Conservation (phyloP, 495 filamentous ascomycete genomes). For the Lasiosphaeris hirsuta region DNA sequence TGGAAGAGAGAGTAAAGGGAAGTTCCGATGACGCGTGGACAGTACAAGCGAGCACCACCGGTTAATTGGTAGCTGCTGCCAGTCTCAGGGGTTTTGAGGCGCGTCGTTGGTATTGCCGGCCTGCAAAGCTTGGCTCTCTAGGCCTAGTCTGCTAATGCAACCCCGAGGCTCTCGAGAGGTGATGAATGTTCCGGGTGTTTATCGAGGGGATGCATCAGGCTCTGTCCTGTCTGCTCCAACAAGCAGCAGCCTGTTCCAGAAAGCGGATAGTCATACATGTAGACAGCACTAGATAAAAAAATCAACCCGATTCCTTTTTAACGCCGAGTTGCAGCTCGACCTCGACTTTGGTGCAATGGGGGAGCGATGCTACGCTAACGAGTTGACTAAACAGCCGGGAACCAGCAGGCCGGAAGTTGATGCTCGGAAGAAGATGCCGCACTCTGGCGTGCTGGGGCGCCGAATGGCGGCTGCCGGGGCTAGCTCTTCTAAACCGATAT, state of each 20-base stretch:
- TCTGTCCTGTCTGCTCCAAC: too few species aligned
- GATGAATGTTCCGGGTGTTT: too few species aligned
- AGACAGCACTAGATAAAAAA: too few species aligned
- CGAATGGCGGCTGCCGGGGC: too few species aligned
- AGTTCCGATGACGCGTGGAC: constrained; percentile 7
- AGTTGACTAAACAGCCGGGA: constrained; percentile 8
- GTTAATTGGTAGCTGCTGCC: not conserved
- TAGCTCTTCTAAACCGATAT: too few species aligned
- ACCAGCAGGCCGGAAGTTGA: not conserved
- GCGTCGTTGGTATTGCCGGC: constrained; percentile 7
- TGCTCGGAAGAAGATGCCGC: constrained; percentile 7
- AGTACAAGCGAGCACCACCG: not conserved
- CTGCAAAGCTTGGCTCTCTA: not conserved
- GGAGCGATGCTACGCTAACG: not conserved
- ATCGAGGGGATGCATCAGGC: too few species aligned
- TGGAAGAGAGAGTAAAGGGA: not conserved
- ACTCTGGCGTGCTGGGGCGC: not conserved
- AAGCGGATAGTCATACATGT: too few species aligned
- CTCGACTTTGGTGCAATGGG: too few species aligned
- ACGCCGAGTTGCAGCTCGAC: too few species aligned
- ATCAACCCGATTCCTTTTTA: too few species aligned
- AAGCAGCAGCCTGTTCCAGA: too few species aligned
- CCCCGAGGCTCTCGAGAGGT: too few species aligned
- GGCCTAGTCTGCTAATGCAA: not conserved
- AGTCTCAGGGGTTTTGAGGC: constrained; percentile 2